Conservation (phyloP, 2,329 filamentous ascomycete species). For the Monosporascus sp. region DNA sequence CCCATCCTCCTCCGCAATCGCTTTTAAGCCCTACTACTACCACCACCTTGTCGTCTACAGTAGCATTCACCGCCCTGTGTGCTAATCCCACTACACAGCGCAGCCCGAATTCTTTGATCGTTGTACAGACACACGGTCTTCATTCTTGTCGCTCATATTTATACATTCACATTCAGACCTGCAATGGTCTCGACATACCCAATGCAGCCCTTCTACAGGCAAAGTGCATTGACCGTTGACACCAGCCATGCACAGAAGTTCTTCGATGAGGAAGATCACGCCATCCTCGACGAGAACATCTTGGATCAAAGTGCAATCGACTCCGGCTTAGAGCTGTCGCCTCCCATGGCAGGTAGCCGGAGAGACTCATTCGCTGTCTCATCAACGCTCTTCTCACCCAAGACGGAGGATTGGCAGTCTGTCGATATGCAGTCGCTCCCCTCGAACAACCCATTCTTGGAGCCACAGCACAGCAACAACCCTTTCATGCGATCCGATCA, state of each 20-base stretch:
- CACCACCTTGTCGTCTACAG: too few relatives aligned
- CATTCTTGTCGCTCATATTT: slow-evolving; percentile 5
- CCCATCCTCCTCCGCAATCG: background rate
- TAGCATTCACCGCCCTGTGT: slow-evolving; percentile 15
- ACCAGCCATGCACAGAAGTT: slow-evolving; percentile 49
- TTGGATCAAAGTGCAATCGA: slow-evolving; percentile 55
- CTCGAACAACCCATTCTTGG: slow-evolving; percentile 59
- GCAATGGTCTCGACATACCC: slow-evolving; percentile 47
- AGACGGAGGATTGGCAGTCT: slow-evolving; percentile 58
- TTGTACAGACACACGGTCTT: slow-evolving; percentile 6
- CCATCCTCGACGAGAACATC: slow-evolving; percentile 55
- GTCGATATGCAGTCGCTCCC: slow-evolving; percentile 60
- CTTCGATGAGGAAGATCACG: slow-evolving; percentile 57
- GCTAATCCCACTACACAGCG: slow-evolving; percentile 22
- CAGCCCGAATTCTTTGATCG: slow-evolving; percentile 13
- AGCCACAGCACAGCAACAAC: slow-evolving; percentile 50
- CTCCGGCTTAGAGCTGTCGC: slow-evolving; percentile 58
- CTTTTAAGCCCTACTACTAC: background rate
- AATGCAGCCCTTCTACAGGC: slow-evolving; percentile 48
- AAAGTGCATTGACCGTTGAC: slow-evolving; percentile 46
- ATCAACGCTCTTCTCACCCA: slow-evolving; percentile 57
- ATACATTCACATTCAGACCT: slow-evolving; percentile 15
- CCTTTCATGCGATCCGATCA: slow-evolving; percentile 62
- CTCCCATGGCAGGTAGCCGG: slow-evolving; percentile 56
- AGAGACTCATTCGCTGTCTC: slow-evolving; percentile 58